Conservation (phyloP, 805 yeast genomes). For the Danielozyma ontarioensis region DNA sequence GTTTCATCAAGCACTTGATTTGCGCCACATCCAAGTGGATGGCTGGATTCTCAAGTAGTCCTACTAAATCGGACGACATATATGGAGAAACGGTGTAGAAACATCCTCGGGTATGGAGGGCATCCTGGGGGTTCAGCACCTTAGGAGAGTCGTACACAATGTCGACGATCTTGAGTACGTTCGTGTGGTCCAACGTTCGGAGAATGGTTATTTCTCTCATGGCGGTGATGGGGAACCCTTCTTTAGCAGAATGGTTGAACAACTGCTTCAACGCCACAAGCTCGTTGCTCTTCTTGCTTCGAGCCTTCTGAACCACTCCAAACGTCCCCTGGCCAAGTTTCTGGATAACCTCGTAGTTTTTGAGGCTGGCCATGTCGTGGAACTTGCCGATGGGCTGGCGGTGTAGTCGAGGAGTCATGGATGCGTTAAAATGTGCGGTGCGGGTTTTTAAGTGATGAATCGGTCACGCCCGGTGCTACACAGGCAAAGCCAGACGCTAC, state of each 20-base stretch:
- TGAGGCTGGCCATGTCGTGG: conserved; percentile 26
- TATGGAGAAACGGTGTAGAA: conserved; percentile 90
- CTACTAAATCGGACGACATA: conserved; percentile 89
- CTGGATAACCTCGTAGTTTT: conserved; percentile 27
- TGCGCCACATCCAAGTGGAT: conserved; percentile 58
- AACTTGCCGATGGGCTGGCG: conserved; percentile 18
- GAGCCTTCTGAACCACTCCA: conserved; percentile 79
- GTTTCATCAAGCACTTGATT: conserved; percentile 77
- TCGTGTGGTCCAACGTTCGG: conserved; percentile 61
- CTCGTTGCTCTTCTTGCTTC: conserved; percentile 44
- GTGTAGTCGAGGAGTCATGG: neutral
- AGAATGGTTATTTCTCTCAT: conserved; percentile 84
- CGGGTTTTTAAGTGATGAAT: neutral
- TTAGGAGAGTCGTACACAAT: conserved; percentile 52
- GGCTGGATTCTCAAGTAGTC: conserved; percentile 75
- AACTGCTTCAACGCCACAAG: conserved; percentile 86
- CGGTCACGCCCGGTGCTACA: conserved; percentile 1
- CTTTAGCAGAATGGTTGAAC: conserved; percentile 69
- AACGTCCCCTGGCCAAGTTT: conserved; percentile 45
- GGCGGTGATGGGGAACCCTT: conserved; percentile 91
- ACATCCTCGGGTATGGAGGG: conserved; percentile 34
- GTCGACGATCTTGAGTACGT: conserved; percentile 73
- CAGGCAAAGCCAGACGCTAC: too few species aligned
- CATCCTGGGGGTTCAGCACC: conserved; percentile 26
- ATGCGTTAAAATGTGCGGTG: neutral